A percentile compares a stretch with the other conserved stretches of the same genome.
Evolutionary conservation across 352 stramenopile genomes (phyloP).

Genomic region (Pythium rishiriense): DNA sequence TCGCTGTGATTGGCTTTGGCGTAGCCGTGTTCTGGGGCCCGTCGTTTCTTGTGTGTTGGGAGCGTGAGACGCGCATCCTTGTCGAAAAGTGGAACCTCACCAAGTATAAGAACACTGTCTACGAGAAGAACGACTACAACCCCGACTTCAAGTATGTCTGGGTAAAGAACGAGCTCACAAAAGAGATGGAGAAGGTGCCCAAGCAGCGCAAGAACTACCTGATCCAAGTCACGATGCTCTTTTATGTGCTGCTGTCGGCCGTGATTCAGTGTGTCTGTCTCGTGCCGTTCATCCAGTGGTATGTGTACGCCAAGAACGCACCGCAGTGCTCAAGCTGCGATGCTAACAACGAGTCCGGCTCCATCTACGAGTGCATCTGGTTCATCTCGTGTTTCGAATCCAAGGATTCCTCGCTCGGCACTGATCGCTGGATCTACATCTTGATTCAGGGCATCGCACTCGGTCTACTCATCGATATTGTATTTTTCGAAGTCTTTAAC

Average conservation of each 20-base stretch:
- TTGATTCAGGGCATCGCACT: slow-evolving; percentile 81
- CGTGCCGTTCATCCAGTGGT: slow-evolving; percentile 89
- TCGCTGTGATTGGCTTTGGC: slow-evolving; percentile 66
- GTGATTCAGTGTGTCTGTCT: slow-evolving; percentile 82
- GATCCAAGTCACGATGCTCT: slow-evolving; percentile 86
- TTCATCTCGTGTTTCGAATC: slow-evolving; percentile 86
- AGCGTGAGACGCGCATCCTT: slow-evolving; percentile 83
- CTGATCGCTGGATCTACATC: slow-evolving; percentile 90
- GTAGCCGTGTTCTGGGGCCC: slow-evolving; percentile 83
- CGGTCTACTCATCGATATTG: slow-evolving; percentile 86
- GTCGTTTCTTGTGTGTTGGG: slow-evolving; percentile 83
- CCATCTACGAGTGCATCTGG: slow-evolving; percentile 70
- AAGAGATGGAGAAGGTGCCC: slow-evolving; percentile 88
- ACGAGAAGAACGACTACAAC: slow-evolving; percentile 87
- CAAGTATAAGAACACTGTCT: slow-evolving; percentile 90
- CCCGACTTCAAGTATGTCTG: slow-evolving; percentile 85
- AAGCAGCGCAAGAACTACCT: slow-evolving; percentile 83
- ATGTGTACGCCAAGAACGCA: slow-evolving; percentile 87
- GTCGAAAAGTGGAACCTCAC: slow-evolving; percentile 88
- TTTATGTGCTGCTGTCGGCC: slow-evolving; percentile 75
- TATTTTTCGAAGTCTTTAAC: slow-evolving; percentile 90
- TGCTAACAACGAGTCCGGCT: slow-evolving; percentile 28
- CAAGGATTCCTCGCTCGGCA: slow-evolving; percentile 66
- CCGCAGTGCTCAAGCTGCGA: slow-evolving; percentile 68
- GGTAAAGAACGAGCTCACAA: slow-evolving; percentile 84